phyloP scores from a whole-genome alignment of 352 stramenopile genomes.

The Globisporangium abappressorium region DNA sequence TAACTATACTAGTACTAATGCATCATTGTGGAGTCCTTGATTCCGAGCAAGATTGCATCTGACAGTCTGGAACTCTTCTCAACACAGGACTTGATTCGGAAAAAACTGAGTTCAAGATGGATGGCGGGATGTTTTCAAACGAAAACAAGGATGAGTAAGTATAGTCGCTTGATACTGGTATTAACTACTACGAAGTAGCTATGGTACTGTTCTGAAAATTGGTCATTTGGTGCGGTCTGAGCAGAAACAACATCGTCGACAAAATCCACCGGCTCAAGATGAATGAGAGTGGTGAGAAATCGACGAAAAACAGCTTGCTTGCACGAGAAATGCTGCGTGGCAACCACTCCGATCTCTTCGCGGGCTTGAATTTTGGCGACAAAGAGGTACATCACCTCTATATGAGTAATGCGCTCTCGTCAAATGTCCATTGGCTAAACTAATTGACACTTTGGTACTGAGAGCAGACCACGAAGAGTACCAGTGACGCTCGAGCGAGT shows the following conservation, averaged over 20 bases:
- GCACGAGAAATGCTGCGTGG: neutral
- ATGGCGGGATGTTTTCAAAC: slow-evolving; percentile 24
- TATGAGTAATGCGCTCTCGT: neutral
- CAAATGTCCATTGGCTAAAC: neutral
- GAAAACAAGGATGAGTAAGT: slow-evolving; percentile 30
- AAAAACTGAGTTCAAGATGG: neutral
- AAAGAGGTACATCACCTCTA: slow-evolving; percentile 6
- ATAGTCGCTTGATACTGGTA: neutral
- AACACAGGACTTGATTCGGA: neutral
- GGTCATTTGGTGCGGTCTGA: neutral
- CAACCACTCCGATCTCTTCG: slow-evolving; percentile 5
- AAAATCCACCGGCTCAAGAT: slow-evolving; percentile 6
- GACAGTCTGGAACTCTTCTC: neutral
- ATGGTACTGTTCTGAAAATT: neutral
- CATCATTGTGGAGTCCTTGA: neutral
- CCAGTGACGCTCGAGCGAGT: neutral
- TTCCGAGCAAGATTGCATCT: neutral
- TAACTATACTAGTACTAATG: neutral
- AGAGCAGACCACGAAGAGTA: neutral
- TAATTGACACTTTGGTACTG: neutral
- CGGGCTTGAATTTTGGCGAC: too few species aligned
- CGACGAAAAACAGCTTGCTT: neutral
- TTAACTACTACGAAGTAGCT: neutral
- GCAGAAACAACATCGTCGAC: slow-evolving; percentile 9
- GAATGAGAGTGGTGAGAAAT: neutral